A percentile compares a stretch with the other conserved stretches of the same genome.
Conservation (phyloP, 2,329 filamentous ascomycete species). For the Monilinia laxa region DNA sequence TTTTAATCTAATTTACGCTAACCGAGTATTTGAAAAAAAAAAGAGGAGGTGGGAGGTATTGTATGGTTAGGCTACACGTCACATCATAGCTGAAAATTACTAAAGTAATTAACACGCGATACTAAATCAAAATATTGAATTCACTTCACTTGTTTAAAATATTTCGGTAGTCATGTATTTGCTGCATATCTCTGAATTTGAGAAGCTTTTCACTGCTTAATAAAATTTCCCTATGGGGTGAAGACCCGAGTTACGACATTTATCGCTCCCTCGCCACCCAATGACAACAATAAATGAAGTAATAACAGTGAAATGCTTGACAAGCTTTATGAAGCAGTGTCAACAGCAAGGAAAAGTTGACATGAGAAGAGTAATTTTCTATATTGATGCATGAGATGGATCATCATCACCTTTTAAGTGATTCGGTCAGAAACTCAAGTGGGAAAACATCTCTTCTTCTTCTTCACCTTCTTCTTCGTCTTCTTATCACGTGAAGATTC, state of each 20-base stretch:
- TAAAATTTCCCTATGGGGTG: constrained; percentile 14
- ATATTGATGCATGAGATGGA: constrained; percentile 9
- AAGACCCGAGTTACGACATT: constrained; percentile 18
- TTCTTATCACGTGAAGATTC: constrained; percentile 39
- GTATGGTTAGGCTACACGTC: background rate
- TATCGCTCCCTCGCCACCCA: background rate
- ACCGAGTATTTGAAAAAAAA: constrained; percentile 10
- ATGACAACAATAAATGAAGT: constrained; percentile 13
- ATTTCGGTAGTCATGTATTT: constrained; percentile 21
- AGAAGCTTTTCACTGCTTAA: constrained; percentile 31
- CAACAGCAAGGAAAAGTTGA: constrained; percentile 29
- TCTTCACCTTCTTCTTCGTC: too few species aligned
- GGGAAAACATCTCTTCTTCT: constrained; percentile 11
- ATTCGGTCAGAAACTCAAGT: background rate
- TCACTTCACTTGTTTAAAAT: constrained; percentile 12
- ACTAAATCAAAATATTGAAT: constrained; percentile 1
- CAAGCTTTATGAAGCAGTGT: constrained; percentile 22
- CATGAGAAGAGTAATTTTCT: constrained; percentile 7
- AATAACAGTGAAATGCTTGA: constrained; percentile 16
- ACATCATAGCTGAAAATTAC: background rate
- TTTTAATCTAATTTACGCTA: constrained; percentile 8
- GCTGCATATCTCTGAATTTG: constrained; percentile 34
- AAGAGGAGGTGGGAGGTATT: background rate
- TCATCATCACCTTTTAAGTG: constrained; percentile 4
- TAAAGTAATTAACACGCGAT: background rate